A percentile compares a stretch with the other conserved stretches of the same genome.
Evolutionary conservation across 2,329 filamentous ascomycete species (phyloP).

Genomic region (Monosporascus sp.): DNA sequence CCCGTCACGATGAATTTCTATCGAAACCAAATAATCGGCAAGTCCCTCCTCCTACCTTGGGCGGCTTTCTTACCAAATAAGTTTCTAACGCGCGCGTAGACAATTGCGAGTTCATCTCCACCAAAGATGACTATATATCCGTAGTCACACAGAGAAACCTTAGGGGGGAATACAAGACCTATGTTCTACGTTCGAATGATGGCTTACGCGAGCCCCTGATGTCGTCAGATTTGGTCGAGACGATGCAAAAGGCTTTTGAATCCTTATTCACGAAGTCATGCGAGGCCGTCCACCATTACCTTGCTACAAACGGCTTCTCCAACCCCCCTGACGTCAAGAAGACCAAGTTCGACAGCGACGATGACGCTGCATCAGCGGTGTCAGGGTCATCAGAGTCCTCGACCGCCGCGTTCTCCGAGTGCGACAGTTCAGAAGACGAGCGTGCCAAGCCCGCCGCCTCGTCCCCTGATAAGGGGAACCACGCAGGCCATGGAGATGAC

Average conservation of each 20-base stretch:
- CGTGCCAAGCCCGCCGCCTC: slow-evolving; percentile 10
- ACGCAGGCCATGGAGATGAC: neutral
- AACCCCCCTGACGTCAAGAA: slow-evolving; percentile 14
- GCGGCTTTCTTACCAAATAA: neutral
- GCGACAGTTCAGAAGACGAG: slow-evolving; percentile 22
- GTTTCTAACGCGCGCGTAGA: slow-evolving; percentile 8
- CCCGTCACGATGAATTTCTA: neutral
- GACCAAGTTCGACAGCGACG: slow-evolving; percentile 10
- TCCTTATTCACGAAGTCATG: slow-evolving; percentile 24
- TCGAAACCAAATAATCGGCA: neutral
- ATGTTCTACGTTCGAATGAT: slow-evolving; percentile 18
- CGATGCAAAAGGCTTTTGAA: slow-evolving; percentile 15
- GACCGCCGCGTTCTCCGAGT: slow-evolving; percentile 18
- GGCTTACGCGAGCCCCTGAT: slow-evolving; percentile 18
- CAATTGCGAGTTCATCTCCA: slow-evolving; percentile 26
- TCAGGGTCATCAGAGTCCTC: slow-evolving; percentile 19
- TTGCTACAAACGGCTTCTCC: slow-evolving; percentile 20
- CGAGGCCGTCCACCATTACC: slow-evolving; percentile 22
- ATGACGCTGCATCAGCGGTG: slow-evolving; percentile 18
- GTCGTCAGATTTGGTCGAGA: slow-evolving; percentile 15
- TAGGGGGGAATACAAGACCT: slow-evolving; percentile 17
- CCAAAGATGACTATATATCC: slow-evolving; percentile 19
- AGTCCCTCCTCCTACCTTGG: neutral
- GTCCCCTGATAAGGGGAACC: neutral
- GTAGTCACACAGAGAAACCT: slow-evolving; percentile 19